Conservation (phyloP, 2,329 filamentous ascomycete species). For the Neonectria magnoliae region DNA sequence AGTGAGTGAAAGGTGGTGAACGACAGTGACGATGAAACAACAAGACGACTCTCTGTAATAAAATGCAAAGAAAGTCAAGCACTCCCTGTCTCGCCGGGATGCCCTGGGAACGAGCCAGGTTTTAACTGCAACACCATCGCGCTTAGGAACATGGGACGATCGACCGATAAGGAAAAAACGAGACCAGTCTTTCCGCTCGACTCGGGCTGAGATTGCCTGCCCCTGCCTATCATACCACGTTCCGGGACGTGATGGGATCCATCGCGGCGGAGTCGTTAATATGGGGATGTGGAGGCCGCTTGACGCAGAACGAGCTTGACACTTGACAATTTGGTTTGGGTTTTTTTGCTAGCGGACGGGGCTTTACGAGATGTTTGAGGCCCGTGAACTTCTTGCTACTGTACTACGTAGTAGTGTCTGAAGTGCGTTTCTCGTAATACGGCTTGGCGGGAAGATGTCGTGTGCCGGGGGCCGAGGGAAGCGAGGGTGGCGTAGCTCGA, state of each 20-base stretch:
- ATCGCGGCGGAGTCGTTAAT: slow-evolving; percentile 11
- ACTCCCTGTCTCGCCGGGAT: slow-evolving; percentile 6
- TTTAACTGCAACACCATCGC: slow-evolving; percentile 9
- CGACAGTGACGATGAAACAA: slow-evolving; percentile 6
- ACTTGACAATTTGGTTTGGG: not conserved
- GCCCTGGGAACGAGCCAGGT: slow-evolving; percentile 4
- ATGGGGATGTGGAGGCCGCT: slow-evolving; percentile 2
- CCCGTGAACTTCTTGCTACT: not conserved
- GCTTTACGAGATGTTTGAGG: slow-evolving; percentile 9
- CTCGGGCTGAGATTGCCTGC: slow-evolving; percentile 1
- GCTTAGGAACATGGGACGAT: slow-evolving; percentile 16
- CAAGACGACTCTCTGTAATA: slow-evolving; percentile 5
- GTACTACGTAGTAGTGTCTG: not conserved
- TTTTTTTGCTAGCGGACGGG: slow-evolving; percentile 5
- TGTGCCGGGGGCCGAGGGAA: not conserved
- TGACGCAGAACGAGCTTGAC: slow-evolving; percentile 4
- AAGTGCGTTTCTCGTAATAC: not conserved
- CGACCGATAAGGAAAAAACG: slow-evolving; percentile 7
- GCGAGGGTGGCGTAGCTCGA: not conserved
- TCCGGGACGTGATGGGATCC: not conserved
- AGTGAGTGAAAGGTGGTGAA: not conserved
- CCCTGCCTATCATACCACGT: slow-evolving; percentile 24
- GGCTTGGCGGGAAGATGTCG: not conserved
- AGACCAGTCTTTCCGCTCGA: not conserved
- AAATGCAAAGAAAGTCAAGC: not conserved